Evolutionary conservation across 306 rosid genomes (phyloP), one percentile per base, ranked within the genome.

Genomic region (Vigna reflexopilosa): DNA sequence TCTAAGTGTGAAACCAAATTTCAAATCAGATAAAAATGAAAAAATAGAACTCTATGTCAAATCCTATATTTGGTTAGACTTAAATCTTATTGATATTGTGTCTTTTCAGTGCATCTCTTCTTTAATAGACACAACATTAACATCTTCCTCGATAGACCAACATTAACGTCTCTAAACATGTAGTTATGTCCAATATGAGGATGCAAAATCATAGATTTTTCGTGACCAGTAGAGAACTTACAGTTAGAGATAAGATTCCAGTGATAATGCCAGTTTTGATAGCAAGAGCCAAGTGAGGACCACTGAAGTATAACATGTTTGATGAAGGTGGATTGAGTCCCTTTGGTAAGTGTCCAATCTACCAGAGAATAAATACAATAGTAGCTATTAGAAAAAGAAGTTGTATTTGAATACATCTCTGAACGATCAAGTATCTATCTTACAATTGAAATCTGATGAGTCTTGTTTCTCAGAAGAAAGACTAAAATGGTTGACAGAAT

Each of bases 201-300:
- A 17, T 8, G 51, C 48, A 36, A 63, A 2, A 26, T 55, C 4
- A 17, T 32, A 9, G 13, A 56, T 26, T 55, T 64, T 72, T 15
- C 5, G 55, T 49, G 14, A 58, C 72, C 34, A 22, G 11, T 30
- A 42, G 32, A 20, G 3, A 59, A 63, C 97, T 87, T 86, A 96
- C 99, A 24, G 98, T 95, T 78, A 95, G 96, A 57, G 98, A 83
- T 76, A 95, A 86, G 71, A 95, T 86, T 67, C 97, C 98, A 9
- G 93, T 91, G 51, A 95, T 77, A n/a, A 95, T 77, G 75, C 98
- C 98, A 14, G 98, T 92, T 89, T 92, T 95, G 62, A 95, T 89
- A 42, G 97, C 93, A 77, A 91, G 84, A n/a, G 81, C 92, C 32
- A 95, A 82, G 73, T 82, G 52, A 20, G 86, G 66, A 56, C 97